These are phyloP conservation scores for Apophysomyces sp. DNA, from an alignment of 371 early-diverging fungal species.

Conservation along the genomic window DNA sequence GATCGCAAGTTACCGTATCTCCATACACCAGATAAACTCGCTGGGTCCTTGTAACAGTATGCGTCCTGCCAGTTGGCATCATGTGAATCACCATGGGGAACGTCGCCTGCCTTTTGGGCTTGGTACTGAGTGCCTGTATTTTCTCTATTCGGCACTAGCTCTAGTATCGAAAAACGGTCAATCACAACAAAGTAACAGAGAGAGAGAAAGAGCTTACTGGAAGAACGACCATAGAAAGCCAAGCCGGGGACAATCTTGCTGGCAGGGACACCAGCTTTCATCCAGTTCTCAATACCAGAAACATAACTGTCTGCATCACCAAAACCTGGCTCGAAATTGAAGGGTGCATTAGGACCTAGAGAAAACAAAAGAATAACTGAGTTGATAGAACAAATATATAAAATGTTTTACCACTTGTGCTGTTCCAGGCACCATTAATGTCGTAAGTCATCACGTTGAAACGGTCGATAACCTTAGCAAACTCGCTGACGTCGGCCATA, in stretches of 20 bases:
- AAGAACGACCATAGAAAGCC: conserved; percentile 61
- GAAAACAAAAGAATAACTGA: background rate
- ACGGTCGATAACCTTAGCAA: conserved; percentile 62
- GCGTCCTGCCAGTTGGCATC: conserved; percentile 58
- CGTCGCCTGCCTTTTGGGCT: conserved; percentile 26
- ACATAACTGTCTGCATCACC: conserved; percentile 46
- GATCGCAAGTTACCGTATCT: conserved; percentile 64
- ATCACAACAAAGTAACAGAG: background rate
- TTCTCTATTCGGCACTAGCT: conserved; percentile 16
- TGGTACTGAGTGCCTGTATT: conserved; percentile 35
- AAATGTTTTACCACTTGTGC: conserved; percentile 34
- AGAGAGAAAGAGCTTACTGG: conserved; percentile 22
- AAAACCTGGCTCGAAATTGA: conserved; percentile 46
- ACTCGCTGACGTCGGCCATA: conserved; percentile 61
- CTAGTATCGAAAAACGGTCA: background rate
- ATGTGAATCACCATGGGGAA: conserved; percentile 47
- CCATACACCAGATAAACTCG: conserved; percentile 61
- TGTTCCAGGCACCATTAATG: conserved; percentile 63
- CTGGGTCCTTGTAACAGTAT: conserved; percentile 38
- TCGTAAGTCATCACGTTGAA: conserved; percentile 64
- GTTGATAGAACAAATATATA: background rate
- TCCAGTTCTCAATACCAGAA: conserved; percentile 57
- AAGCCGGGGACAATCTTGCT: conserved; percentile 62
- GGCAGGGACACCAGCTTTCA: conserved; percentile 58
- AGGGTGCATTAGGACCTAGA: conserved; percentile 63